Evolutionary conservation across 2,329 filamentous ascomycete species (phyloP), one percentile per base, ranked within the genome.

Genomic region (Chaetomium sp.): DNA sequence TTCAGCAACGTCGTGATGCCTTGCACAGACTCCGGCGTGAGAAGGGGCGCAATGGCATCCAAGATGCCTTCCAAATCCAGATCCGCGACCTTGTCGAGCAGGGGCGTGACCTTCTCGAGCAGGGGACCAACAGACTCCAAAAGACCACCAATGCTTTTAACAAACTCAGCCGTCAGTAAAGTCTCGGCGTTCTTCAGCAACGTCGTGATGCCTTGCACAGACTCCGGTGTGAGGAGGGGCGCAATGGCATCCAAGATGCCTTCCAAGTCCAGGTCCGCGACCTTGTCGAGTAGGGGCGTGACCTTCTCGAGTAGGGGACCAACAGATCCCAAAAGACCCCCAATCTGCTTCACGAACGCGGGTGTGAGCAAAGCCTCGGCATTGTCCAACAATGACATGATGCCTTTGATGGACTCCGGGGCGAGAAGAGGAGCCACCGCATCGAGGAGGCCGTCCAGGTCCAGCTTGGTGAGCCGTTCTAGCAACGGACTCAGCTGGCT

Each of bases 331-430:
- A 64, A 29, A 2, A 64, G 42, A 29, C 31, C 38, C 1, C 49
- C 35, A n/a, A 60, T 29, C 1, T n/a, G 27, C 29, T 79, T 78
- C 69, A 80, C 78, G 53, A 79, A 78, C 10, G 75, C 73, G 51
- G 51, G 38, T 5, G 65, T 80, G 78, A 62, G 60, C n/a, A 75
- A 61, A 7, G 65, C 53, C 61, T 74, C 72, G 0, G 74, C 73
- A 21, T 75, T 76, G 27, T 66, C 67, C n/a, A 77, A 62, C 2
- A 76, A 68, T 68, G 13, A 75, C 66, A n/a, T n/a, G n/a, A 76
- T 60, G 1, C 74, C 73, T 50, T 74, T 67, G n/a, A 76, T 67
- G 1, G 71, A 73, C 13, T 75, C 69, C 1, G 70, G 59, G 1
- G 73, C 76, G 21, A 80, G 67, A 1, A 80, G 67, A 19, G 78